Conservation (phyloP, 164 flowering plant genomes). For the Berberis vulgaris region DNA sequence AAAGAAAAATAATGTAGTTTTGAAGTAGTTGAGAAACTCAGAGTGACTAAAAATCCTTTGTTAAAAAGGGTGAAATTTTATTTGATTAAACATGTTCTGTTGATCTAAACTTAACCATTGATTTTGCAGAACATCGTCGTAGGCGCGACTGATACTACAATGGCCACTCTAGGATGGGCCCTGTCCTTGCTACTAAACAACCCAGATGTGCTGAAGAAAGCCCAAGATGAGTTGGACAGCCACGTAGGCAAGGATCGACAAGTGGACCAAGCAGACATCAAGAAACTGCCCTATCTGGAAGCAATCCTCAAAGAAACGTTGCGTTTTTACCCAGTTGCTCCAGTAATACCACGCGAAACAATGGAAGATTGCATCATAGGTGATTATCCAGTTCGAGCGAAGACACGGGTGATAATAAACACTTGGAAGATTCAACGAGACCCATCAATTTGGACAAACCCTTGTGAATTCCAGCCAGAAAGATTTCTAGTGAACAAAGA, state of each 20-base stretch:
- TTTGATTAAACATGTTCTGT: neutral
- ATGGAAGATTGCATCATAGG: conserved; percentile 13
- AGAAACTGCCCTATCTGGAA: conserved; percentile 5
- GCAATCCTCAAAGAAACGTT: conserved; percentile 7
- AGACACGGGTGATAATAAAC: conserved; percentile 8
- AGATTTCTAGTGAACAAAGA: conserved; percentile 8
- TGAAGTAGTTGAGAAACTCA: no score
- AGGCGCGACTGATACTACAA: conserved; percentile 6
- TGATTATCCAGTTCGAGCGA: conserved; percentile 2
- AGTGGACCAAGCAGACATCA: conserved; percentile 4
- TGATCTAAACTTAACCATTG: neutral
- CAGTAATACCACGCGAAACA: conserved; percentile 6
- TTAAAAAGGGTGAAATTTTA: no score
- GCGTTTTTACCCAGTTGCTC: conserved; percentile 11
- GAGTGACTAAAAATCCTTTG: no score
- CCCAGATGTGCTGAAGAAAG: conserved; percentile 3
- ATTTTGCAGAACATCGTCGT: neutral
- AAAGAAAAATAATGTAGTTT: no score
- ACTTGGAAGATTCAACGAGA: conserved; percentile 12
- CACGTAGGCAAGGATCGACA: neutral
- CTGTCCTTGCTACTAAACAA: conserved; percentile 7
- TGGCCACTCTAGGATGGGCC: conserved; percentile 6
- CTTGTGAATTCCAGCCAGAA: conserved; percentile 5
- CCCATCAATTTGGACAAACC: conserved; percentile 5
- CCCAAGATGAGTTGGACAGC: conserved; percentile 10